A percentile compares a stretch with the other conserved stretches of the same genome.
Evolutionary conservation across 352 stramenopile species (phyloP).

Genomic region (Thraustochytrium sp.): DNA sequence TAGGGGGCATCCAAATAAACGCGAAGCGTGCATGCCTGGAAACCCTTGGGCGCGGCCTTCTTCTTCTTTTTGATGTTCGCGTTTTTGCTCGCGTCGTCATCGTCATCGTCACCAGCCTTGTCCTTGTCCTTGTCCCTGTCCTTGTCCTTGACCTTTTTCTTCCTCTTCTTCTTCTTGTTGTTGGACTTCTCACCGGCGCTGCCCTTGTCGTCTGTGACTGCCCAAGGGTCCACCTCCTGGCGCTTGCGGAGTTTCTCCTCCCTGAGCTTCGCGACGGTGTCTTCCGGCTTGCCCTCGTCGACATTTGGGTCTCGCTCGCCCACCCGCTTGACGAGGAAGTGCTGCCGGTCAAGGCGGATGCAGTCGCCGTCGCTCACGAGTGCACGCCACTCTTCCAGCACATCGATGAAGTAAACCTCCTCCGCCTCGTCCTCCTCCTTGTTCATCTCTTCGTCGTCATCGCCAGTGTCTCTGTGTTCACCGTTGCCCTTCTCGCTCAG

Average conservation of each 20-base stretch:
- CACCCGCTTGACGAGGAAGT: not conserved
- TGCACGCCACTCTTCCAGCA: not conserved
- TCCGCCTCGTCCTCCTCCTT: too few species aligned
- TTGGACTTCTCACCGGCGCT: not conserved
- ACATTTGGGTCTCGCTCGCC: not conserved
- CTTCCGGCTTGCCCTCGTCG: not conserved
- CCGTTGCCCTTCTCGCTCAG: too few species aligned
- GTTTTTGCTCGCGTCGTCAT: not conserved
- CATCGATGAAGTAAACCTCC: not conserved
- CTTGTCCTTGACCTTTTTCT: constrained; percentile 5
- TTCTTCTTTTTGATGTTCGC: not conserved
- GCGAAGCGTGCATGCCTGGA: not conserved
- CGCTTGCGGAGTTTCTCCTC: not conserved
- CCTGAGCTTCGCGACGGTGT: not conserved
- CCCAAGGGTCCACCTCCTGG: not conserved
- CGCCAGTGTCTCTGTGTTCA: too few species aligned
- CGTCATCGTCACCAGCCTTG: not conserved
- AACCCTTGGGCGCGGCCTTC: not conserved
- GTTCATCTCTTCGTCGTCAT: too few species aligned
- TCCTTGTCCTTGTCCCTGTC: not conserved
- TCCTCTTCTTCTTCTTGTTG: constrained; percentile 13
- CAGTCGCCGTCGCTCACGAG: not conserved
- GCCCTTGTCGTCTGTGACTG: not conserved
- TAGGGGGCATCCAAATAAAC: not conserved
- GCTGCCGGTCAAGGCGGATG: not conserved